These are phyloP conservation scores for Recurvomyces mirabilis DNA, from an alignment of 495 filamentous ascomycete genomes.

Conservation along the genomic window DNA sequence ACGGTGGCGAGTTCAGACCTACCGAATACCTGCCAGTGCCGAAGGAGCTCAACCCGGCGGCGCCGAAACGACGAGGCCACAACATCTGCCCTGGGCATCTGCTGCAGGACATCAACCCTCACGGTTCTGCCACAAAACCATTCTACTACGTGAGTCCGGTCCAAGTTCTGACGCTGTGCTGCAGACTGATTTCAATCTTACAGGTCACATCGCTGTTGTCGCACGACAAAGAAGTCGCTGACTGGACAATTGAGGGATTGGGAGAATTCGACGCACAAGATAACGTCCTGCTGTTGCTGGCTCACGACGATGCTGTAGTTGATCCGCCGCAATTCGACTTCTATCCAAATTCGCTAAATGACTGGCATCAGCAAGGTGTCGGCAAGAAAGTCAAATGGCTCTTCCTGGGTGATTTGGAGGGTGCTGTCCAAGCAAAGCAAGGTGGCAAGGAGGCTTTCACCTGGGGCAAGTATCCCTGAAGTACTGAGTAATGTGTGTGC, in stretches of 20 bases:
- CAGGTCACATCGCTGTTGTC: constrained; percentile 17
- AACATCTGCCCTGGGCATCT: constrained; percentile 32
- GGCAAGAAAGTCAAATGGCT: constrained; percentile 39
- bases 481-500: no score
- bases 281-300: constrained; percentile 40
- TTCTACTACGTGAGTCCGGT: no score
- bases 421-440: constrained; percentile 19
- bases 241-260: constrained; percentile 22
- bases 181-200: no score
- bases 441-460: constrained; percentile 9
- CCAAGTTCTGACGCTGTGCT: no score
- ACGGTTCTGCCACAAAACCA: constrained; percentile 17
- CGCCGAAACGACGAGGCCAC: background rate
- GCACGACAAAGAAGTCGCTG: constrained; percentile 18
- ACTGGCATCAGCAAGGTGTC: constrained; percentile 42
- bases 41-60: constrained; percentile 29
- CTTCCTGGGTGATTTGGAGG: constrained; percentile 46
- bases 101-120: constrained; percentile 31
- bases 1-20: constrained; percentile 44
- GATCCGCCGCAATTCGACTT: constrained; percentile 35
- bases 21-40: constrained; percentile 40
- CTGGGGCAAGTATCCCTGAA: constrained; percentile 15
- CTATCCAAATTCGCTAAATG: constrained; percentile 41
- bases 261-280: constrained; percentile 37
- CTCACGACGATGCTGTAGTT: constrained; percentile 42